These are phyloP conservation scores for Chenopodium quinoa DNA, from an alignment of 148 eudicot genomes.

Conservation along the genomic window DNA sequence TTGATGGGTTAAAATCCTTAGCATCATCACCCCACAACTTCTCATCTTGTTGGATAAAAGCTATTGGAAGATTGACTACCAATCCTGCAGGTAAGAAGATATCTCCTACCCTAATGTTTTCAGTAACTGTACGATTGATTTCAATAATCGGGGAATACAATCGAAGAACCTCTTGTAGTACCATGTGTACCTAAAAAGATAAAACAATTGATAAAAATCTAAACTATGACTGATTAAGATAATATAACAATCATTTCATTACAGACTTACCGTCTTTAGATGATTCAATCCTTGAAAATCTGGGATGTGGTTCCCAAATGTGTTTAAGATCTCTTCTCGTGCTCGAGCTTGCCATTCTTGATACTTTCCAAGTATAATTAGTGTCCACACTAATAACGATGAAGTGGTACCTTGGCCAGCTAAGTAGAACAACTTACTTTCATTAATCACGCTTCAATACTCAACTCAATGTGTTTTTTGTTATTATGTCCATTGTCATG, in stretches of 20 bases:
- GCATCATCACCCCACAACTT: constrained; percentile 40
- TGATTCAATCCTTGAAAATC: constrained; percentile 24
- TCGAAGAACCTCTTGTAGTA: not conserved
- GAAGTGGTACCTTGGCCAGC: constrained; percentile 40
- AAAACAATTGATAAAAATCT: too few species aligned
- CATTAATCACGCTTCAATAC: constrained; percentile 25
- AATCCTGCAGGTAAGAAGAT: constrained; percentile 22
- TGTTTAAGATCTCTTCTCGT: constrained; percentile 26
- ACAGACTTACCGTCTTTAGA: constrained; percentile 20
- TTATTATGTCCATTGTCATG: not conserved
- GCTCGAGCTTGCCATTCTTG: constrained; percentile 38
- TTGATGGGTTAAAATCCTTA: constrained; percentile 32
- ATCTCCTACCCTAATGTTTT: constrained; percentile 30
- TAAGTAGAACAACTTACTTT: constrained; percentile 34
- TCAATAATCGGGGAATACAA: not conserved
- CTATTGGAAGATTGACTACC: constrained; percentile 1
- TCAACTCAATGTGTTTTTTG: not conserved
- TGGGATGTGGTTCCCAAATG: constrained; percentile 26
- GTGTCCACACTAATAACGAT: constrained; percentile 32
- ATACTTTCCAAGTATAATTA: constrained; percentile 30
- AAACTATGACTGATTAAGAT: too few species aligned
- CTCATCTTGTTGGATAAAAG: constrained; percentile 15
- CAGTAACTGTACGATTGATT: constrained; percentile 2
- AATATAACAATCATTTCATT: too few species aligned
- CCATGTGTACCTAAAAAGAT: not conserved